Base-by-base conservation (phyloP, 306 rosid species). In the Lotus japonicus region DNA sequence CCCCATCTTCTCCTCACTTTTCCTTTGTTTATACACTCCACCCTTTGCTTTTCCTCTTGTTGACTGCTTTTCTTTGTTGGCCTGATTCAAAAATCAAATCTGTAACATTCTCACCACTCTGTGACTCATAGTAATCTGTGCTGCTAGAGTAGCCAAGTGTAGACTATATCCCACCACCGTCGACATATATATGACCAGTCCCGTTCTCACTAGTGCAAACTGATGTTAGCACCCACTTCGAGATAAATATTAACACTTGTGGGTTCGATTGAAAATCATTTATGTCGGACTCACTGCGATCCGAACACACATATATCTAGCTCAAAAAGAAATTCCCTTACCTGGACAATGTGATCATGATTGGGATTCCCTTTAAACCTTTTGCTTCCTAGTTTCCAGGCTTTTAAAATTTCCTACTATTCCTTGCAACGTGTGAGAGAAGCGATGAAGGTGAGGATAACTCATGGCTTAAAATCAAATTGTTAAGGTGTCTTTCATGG, bases 61-160 rank as follows among this genome's bases (percentile, higher is more conserved):
- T 86, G 97, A 92, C 98, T 88, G 88, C 97, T 86, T 94, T 79
- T 78, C 52, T 56, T 70, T 68, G 76, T 64, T 61, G 71, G 73
- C 81, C 71, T 66, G 75, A 70, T 79, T 81, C 79, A 80, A 70
- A 21, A 72, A 77, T 81, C 79, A 80, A 70, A 21, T 56, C 41
- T 68, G 66, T 33, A 66, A 58, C 75, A 76, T 62, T 70, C 74
- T 80, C 77, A 56, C 59, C 54, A 77, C 59, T 11, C 45, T 28
- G 59, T 72, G 48, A 42, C 69, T 66, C 82, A 74, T 79, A 33
- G 79, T 55, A 66, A 58, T 42, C 65, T 77, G 81, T 77, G 86
- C 84, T 26, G 76, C 79, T 56, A 75, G 45, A 61, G 78, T 43
- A n/a, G 2, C 44, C 35, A 75, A 75, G 74, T 69, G 72, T 74